Evolutionary conservation across 2,329 filamentous ascomycete species (phyloP).

Genomic region (Exophiala phaeomuriformis): DNA sequence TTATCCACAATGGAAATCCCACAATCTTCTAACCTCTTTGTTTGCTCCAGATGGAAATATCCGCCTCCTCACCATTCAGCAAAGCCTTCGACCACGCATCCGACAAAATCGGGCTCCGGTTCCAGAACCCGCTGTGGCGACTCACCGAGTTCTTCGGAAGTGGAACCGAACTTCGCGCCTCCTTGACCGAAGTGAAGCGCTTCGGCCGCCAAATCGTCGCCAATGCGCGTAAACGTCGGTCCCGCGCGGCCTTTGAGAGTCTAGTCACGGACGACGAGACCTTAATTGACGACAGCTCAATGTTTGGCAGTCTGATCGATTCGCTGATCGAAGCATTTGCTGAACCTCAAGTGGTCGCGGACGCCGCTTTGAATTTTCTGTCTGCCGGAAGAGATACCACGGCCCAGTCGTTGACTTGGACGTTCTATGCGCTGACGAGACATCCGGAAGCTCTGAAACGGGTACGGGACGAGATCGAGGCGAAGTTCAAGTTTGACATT

Average conservation of each 20-base stretch:
- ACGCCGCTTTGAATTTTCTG: slow-evolving; percentile 59
- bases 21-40: neutral
- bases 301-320: slow-evolving; percentile 52
- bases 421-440: slow-evolving; percentile 53
- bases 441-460: slow-evolving; percentile 34
- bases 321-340: slow-evolving; percentile 54
- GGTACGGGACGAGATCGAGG: slow-evolving; percentile 20
- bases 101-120: slow-evolving; percentile 52
- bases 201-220: slow-evolving; percentile 54
- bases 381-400: slow-evolving; percentile 59
- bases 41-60: slow-evolving; percentile 58
- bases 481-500: slow-evolving; percentile 10
- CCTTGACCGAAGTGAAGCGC: slow-evolving; percentile 45
- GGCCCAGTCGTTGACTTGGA: slow-evolving; percentile 59
- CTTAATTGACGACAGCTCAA: neutral
- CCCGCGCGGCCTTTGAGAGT: slow-evolving; percentile 18
- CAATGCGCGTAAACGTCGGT: slow-evolving; percentile 42
- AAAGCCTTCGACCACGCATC: slow-evolving; percentile 57
- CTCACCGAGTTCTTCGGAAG: slow-evolving; percentile 52
- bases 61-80: slow-evolving; percentile 54
- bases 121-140: slow-evolving; percentile 59
- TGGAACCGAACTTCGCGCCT: slow-evolving; percentile 39
- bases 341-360: slow-evolving; percentile 49
- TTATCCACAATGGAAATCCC: too few species aligned
- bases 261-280: slow-evolving; percentile 20